Evolutionary conservation across 139 green algal genomes (phyloP).

Genomic region (Tetradesmus lagerheimii): DNA sequence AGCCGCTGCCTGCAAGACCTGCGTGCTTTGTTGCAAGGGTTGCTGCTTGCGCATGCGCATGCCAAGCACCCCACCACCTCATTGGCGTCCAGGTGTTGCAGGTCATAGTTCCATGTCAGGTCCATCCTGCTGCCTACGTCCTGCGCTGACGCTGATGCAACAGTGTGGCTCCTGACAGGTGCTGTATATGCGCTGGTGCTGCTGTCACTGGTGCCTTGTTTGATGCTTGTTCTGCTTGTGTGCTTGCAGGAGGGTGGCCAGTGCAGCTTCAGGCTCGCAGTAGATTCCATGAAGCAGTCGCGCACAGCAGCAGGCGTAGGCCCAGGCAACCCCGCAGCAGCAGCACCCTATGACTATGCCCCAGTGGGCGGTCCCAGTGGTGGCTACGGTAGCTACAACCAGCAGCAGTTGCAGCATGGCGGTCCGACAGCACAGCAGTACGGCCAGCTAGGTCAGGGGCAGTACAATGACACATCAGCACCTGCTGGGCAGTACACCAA

Average conservation of each 20-base stretch:
- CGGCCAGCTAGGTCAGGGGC: background rate
- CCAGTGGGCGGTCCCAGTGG: background rate
- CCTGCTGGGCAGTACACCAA: background rate
- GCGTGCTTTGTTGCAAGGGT: no score
- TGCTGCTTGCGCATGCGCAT: no score
- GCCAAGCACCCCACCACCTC: no score
- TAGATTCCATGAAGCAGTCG: background rate
- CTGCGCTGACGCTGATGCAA: no score
- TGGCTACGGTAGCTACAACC: background rate
- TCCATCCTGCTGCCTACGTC: no score
- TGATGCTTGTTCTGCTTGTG: background rate
- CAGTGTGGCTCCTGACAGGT: no score
- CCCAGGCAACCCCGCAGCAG: background rate
- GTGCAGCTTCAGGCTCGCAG: constrained; percentile 6
- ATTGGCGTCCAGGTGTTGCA: no score
- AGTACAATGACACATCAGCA: background rate
- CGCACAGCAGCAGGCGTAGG: background rate
- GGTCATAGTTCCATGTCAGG: no score
- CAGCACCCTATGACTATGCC: background rate
- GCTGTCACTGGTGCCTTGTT: background rate
- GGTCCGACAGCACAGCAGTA: background rate
- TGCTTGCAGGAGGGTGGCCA: constrained; percentile 17
- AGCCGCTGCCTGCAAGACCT: background rate
- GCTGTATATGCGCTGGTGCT: background rate
- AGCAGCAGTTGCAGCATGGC: background rate